These are phyloP conservation scores for Solanum neorickii DNA, from an alignment of 257 asterid genomes.

Conservation along the genomic window DNA sequence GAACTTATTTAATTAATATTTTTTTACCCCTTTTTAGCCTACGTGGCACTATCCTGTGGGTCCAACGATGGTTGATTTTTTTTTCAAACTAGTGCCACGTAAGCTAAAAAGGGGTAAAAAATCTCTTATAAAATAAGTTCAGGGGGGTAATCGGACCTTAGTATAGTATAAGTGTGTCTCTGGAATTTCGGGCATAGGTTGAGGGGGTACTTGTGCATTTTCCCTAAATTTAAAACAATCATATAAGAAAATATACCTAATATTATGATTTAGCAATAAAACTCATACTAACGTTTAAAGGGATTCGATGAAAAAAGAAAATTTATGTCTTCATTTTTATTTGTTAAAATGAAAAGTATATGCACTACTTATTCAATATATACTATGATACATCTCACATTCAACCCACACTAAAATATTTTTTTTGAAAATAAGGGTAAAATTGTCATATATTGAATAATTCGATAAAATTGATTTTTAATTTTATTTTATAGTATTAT, in stretches of 20 bases:
- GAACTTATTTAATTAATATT: no score
- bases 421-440: background rate
- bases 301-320: background rate
- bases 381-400: background rate
- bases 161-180: no score
- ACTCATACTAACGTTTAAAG: background rate
- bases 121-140: no score
- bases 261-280: background rate
- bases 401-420: background rate
- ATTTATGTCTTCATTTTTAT: background rate
- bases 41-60: no score
- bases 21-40: no score
- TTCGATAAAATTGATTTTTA: rapidly evolving
- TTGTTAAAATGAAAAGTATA: background rate
- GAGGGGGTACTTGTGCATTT: no score
- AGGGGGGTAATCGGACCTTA: no score
- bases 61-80: no score
- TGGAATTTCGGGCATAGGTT: no score
- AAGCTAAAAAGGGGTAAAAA: no score
- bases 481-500: background rate
- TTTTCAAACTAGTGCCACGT: no score
- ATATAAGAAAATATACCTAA: background rate
- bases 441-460: background rate
- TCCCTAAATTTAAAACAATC: background rate
- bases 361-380: background rate